Evolutionary conservation across 768 basidiomycete species (phyloP).

Genomic region (Nidula microcarpa): DNA sequence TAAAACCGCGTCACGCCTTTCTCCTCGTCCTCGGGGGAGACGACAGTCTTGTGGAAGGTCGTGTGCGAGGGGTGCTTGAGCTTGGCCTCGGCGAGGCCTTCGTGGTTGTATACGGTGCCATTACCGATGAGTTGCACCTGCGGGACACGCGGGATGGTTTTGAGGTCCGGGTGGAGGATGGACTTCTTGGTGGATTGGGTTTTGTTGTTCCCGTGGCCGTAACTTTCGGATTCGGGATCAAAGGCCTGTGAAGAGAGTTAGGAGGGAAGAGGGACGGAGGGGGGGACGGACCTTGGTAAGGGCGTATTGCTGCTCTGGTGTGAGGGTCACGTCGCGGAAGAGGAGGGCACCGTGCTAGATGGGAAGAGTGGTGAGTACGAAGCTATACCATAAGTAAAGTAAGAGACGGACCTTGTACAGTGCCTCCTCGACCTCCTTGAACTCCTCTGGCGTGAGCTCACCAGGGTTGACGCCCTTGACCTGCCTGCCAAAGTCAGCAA

Average conservation of each 20-base stretch:
- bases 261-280: not conserved
- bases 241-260: constrained; percentile 51
- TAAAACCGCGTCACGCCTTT: constrained; percentile 78
- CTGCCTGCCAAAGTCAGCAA: constrained; percentile 71
- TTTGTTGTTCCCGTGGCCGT: constrained; percentile 88
- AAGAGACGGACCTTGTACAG: constrained; percentile 65
- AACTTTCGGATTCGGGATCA: constrained; percentile 54
- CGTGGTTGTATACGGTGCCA: constrained; percentile 73
- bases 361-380: not conserved
- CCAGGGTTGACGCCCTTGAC: constrained; percentile 74
- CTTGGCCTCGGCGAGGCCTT: constrained; percentile 74
- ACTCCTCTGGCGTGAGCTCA: constrained; percentile 53
- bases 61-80: constrained; percentile 84
- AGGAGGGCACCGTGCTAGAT: constrained; percentile 65
- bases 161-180: constrained; percentile 81
- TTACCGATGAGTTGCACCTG: constrained; percentile 92
- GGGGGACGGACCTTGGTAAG: constrained; percentile 63
- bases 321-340: constrained; percentile 64
- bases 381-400: not conserved
- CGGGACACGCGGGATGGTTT: constrained; percentile 80
- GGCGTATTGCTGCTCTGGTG: constrained; percentile 33
- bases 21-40: constrained; percentile 69
- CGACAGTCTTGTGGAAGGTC: constrained; percentile 77
- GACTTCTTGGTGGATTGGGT: constrained; percentile 66
- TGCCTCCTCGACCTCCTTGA: constrained; percentile 63